A percentile compares a stretch with the other conserved stretches of the same genome.
Conservation (phyloP, 192 early-diverging fungal genomes). For the Coemansia guatemalensis region DNA sequence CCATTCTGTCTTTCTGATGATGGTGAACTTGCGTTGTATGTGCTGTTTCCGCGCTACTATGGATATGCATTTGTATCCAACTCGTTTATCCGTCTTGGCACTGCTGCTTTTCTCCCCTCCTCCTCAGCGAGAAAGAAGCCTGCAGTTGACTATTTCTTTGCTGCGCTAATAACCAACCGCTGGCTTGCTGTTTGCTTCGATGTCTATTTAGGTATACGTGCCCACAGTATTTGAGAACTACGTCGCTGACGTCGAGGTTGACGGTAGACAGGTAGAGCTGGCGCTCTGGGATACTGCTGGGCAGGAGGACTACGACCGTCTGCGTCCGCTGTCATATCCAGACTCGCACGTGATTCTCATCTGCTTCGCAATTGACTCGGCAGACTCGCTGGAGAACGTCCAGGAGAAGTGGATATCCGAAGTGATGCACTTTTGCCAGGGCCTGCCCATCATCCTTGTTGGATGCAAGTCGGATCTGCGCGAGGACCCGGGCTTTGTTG, state of each 20-base stretch:
- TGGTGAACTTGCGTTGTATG: neutral
- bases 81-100: neutral
- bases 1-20: neutral
- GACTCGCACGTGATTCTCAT: conserved; percentile 92
- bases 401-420: conserved; percentile 48
- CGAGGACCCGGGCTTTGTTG: conserved; percentile 10
- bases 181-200: conserved; percentile 4
- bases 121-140: neutral
- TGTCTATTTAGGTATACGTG: conserved; percentile 59
- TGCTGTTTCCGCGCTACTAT: neutral
- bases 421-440: conserved; percentile 22
- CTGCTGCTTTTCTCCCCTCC: neutral
- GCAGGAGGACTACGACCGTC: conserved; percentile 96
- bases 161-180: neutral
- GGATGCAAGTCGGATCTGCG: conserved; percentile 55
- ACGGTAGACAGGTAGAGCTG: conserved; percentile 76
- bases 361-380: conserved; percentile 86
- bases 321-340: conserved; percentile 89
- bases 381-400: conserved; percentile 81
- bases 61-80: neutral
- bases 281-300: conserved; percentile 97
- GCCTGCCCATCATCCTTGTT: conserved; percentile 31
- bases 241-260: conserved; percentile 83
- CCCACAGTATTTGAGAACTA: conserved; percentile 97
- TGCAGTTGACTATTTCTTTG: neutral